Percentiles rank a stretch among this genome's conserved stretches.
Evolutionary conservation across 176 grass and related monocot genomes (phyloP).

Genomic region (Secale cereale): DNA sequence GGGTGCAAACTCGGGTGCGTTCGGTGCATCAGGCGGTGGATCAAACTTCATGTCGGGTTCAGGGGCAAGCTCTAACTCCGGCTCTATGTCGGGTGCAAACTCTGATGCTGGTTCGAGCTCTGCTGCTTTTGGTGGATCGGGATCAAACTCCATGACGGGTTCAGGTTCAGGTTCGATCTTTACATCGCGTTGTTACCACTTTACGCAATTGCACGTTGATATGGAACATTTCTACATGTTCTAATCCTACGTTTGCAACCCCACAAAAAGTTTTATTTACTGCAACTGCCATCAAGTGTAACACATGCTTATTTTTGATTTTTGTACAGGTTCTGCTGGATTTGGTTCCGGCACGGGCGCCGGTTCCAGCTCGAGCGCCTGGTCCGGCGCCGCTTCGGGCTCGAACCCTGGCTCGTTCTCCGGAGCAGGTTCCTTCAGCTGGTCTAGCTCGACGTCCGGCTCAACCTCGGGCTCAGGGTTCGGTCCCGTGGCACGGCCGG

Average conservation of each 20-base stretch:
- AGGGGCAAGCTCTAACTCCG: slow-evolving; percentile 28
- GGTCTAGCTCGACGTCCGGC: slow-evolving; percentile 43
- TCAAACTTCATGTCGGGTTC: slow-evolving; percentile 21
- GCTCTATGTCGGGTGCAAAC: slow-evolving; percentile 21
- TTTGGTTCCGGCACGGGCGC: not conserved
- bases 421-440: slow-evolving; percentile 26
- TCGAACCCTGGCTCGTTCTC: not conserved
- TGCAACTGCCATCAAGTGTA: too few relatives aligned
- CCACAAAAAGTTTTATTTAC: too few relatives aligned
- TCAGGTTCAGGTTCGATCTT: not conserved
- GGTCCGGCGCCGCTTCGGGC: slow-evolving; percentile 6
- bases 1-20: slow-evolving; percentile 11
- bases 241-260: too few relatives aligned
- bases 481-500: not conserved
- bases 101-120: slow-evolving; percentile 28
- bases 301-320: too few relatives aligned
- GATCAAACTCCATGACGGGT: not conserved
- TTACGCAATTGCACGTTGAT: too few relatives aligned
- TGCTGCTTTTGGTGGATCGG: slow-evolving; percentile 6
- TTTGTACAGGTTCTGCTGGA: not conserved
- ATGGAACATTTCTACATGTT: not conserved
- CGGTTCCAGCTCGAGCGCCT: slow-evolving; percentile 26
- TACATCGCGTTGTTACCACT: too few relatives aligned
- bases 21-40: not conserved
- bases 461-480: slow-evolving; percentile 25